Evolutionary conservation across 805 yeast species (phyloP).

Genomic region (Ogataea methanolica): DNA sequence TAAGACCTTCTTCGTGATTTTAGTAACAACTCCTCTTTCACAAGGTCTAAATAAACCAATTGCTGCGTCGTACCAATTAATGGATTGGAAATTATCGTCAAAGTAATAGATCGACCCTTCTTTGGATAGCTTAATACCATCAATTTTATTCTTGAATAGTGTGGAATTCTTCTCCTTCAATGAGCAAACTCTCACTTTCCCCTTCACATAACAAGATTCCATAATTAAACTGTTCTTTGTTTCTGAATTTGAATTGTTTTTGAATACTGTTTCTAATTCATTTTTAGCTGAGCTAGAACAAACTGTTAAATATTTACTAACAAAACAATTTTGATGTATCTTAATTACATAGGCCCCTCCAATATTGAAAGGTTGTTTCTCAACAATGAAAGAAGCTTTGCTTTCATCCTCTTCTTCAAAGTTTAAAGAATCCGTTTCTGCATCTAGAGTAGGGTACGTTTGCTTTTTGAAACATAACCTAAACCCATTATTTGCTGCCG

Average conservation of each 20-base stretch:
- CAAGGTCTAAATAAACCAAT: constrained; percentile 28
- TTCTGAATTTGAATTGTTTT: constrained; percentile 4
- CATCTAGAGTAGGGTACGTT: constrained; percentile 5
- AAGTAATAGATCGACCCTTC: constrained; percentile 26
- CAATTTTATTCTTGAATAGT: constrained; percentile 21
- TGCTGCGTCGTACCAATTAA: constrained; percentile 25
- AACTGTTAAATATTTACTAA: constrained; percentile 6
- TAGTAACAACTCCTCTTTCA: constrained; percentile 24
- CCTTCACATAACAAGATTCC: constrained; percentile 12
- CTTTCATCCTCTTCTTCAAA: constrained; percentile 8
- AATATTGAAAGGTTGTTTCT: constrained; percentile 12
- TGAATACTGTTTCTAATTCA: neutral
- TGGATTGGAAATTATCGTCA: constrained; percentile 16
- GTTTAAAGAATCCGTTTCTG: constrained; percentile 1
- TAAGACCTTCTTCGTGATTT: constrained; percentile 24
- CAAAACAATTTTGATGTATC: constrained; percentile 14
- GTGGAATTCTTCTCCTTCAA: constrained; percentile 20
- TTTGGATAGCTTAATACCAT: constrained; percentile 29
- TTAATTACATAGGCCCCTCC: constrained; percentile 20
- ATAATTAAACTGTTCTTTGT: constrained; percentile 12
- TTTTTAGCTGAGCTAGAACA: neutral
- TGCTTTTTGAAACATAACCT: constrained; percentile 29
- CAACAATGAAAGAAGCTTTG: constrained; percentile 18
- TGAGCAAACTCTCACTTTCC: constrained; percentile 13
- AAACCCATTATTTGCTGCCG: constrained; percentile 28